Evolutionary conservation across 495 filamentous ascomycete species (phyloP).

Genomic region (Pyrenula aspistea): DNA sequence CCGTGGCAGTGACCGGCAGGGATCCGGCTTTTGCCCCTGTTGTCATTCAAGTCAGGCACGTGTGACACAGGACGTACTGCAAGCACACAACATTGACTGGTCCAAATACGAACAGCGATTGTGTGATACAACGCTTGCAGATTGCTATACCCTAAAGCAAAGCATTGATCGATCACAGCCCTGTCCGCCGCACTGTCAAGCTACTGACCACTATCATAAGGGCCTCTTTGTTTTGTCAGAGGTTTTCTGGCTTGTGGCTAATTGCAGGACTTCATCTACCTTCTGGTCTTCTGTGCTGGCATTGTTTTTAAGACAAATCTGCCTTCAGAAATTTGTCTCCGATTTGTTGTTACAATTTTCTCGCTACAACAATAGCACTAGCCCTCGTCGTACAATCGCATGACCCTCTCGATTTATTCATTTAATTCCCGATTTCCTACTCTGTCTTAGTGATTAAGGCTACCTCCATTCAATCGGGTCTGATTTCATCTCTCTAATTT

Average conservation of each 20-base stretch:
- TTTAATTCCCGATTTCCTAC: background rate
- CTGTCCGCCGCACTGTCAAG: background rate
- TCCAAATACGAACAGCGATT: background rate
- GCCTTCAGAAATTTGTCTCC: background rate
- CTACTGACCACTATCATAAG: background rate
- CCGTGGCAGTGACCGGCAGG: background rate
- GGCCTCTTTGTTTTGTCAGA: background rate
- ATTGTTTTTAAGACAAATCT: background rate
- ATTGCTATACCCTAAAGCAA: background rate
- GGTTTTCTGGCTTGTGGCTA: background rate
- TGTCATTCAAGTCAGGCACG: background rate
- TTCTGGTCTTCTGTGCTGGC: background rate
- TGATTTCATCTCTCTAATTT: background rate
- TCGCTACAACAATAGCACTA: too few species aligned
- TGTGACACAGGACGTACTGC: background rate
- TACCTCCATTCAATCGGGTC: background rate
- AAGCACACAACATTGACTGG: background rate
- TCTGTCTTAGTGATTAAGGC: background rate
- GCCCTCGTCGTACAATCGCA: background rate
- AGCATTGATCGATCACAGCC: background rate
- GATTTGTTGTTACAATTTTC: background rate
- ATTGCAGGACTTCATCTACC: background rate
- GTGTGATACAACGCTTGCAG: background rate
- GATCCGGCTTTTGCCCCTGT: background rate
- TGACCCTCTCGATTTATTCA: background rate